Base-by-base conservation (phyloP, 1,139 yeast genomes). In the Hyphopichia khmerensis region DNA sequence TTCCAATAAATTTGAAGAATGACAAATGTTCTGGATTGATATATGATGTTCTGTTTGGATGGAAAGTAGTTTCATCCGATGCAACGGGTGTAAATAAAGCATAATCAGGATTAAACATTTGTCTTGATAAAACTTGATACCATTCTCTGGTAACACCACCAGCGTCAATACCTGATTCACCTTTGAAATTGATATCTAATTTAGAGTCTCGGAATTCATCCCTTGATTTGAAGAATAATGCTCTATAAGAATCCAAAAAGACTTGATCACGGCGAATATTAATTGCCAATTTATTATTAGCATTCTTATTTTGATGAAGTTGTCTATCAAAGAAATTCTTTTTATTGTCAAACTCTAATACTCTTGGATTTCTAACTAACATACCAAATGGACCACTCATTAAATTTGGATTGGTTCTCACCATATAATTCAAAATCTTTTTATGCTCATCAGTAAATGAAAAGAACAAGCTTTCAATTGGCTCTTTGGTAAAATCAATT, bases 131-230 rank as follows among this genome's bases (percentile, higher is more conserved):
- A 9, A 91, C 96, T 60, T 90, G 98, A 57, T 85, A 91, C 99
- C 99, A 95, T 62, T 95, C 99, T 56, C 99, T 75, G 0, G 97
- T 89, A 18, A 95, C 85, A 40, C 99, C 99, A 53, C 99, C 99
- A 2, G 97, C 99, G 72, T 95, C 99, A 40, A 93, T 88, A 52
- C 99, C 99, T 45, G 87, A 87, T 61, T 95, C 99, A 3, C 96
- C 96, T 52, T 84, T 85, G 68, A 95, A 95, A 27, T 77, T 78
- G 36, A 95, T 82, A 43, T 87, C 93, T 51, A 93, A 69, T 49
- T 85, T 83, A 4, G 93, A 79, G 41, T 80, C 76, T 54, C 84
- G 80, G 59, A 91, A 82, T 47, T 87, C 95, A 13, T 84, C 87
- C 31, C 82, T 79, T 1, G 87, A 69, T 56, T 89, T 90, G 73